These are phyloP conservation scores for Cinnamomum chago DNA, from an alignment of 164 flowering plant species.

Conservation along the genomic window DNA sequence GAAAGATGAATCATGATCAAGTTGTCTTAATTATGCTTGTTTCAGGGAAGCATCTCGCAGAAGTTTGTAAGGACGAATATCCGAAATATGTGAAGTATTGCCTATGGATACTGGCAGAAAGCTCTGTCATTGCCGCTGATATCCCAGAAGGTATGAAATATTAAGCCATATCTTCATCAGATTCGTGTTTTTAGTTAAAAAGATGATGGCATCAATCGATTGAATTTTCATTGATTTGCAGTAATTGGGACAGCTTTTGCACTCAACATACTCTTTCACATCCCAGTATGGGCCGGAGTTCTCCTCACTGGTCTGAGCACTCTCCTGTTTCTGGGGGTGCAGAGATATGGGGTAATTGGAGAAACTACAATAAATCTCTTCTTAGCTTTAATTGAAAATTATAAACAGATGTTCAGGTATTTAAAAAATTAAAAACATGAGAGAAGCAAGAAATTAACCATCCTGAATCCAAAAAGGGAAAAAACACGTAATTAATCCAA, in stretches of 20 bases:
- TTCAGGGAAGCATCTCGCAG: constrained; percentile 71
- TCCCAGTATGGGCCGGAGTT: constrained; percentile 85
- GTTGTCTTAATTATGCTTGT: background rate
- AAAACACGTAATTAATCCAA: no score
- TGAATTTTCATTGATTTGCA: constrained; percentile 17
- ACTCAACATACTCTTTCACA: constrained; percentile 60
- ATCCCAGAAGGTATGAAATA: constrained; percentile 73
- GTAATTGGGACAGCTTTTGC: constrained; percentile 96
- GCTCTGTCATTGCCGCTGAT: constrained; percentile 87
- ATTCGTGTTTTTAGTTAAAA: background rate
- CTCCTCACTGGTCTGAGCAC: constrained; percentile 77
- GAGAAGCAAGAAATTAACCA: background rate
- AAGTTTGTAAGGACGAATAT: constrained; percentile 62
- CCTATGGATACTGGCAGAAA: constrained; percentile 82
- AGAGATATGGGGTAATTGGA: constrained; percentile 65
- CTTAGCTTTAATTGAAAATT: no score
- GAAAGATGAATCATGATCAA: background rate
- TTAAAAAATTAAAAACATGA: no score
- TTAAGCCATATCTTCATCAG: background rate
- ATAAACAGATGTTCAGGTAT: no score
- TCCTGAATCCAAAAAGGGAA: no score
- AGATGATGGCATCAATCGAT: background rate
- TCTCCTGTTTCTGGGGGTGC: constrained; percentile 73
- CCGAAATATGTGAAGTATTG: constrained; percentile 54
- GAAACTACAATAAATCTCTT: no score